phyloP scores from a whole-genome alignment of 1,139 yeast genomes.

The Hyphopichia khmerensis region DNA sequence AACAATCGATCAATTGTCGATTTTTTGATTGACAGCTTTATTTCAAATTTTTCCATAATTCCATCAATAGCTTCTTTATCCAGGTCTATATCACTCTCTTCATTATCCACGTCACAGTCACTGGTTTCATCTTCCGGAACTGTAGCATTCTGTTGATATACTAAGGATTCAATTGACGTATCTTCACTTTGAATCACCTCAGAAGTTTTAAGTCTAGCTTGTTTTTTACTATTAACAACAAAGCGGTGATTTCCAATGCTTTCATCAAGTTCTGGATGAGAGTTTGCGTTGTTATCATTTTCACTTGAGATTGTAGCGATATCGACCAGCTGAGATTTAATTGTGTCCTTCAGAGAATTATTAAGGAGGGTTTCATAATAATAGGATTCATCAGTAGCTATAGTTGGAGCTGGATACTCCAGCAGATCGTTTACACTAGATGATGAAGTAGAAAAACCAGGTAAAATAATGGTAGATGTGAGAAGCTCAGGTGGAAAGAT shows the following conservation, averaged over 20 bases:
- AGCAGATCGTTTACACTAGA: not conserved
- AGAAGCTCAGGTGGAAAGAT: conserved; percentile 34
- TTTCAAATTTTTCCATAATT: not conserved
- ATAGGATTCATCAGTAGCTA: not conserved
- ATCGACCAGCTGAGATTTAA: not conserved
- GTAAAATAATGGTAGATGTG: conserved; percentile 31
- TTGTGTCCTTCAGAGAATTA: not conserved
- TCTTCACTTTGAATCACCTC: too few relatives aligned
- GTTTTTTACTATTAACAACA: too few relatives aligned
- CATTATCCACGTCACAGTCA: not conserved
- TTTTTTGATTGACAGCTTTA: not conserved
- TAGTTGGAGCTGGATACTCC: not conserved
- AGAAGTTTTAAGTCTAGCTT: too few relatives aligned
- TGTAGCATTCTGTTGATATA: too few relatives aligned
- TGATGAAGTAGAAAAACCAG: not conserved
- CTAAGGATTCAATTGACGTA: too few relatives aligned
- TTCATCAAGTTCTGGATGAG: too few relatives aligned
- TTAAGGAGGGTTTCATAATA: not conserved
- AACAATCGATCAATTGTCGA: not conserved
- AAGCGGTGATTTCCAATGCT: too few relatives aligned
- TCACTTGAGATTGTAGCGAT: too few relatives aligned
- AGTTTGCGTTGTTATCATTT: too few relatives aligned
- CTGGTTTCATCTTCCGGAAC: too few relatives aligned
- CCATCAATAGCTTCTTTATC: conserved; percentile 21
- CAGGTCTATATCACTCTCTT: conserved; percentile 17